These are phyloP conservation scores for Nematodospora valgi DNA, from an alignment of 805 yeast genomes.

Conservation along the genomic window DNA sequence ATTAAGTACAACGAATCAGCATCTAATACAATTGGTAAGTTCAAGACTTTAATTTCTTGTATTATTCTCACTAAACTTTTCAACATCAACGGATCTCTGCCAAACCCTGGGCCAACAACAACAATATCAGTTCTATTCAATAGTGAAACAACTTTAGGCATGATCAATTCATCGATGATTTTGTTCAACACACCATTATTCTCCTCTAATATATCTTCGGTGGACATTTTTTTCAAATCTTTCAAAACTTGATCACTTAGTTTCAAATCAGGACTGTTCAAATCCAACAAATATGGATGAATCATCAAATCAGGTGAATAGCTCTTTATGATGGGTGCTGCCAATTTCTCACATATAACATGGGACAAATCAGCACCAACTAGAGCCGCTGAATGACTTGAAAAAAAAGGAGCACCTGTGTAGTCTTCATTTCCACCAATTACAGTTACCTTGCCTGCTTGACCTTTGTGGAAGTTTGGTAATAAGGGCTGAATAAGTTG, in stretches of 20 bases:
- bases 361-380: conserved; percentile 90
- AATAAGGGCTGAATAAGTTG: conserved; percentile 72
- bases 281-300: conserved; percentile 78
- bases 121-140: conserved; percentile 72
- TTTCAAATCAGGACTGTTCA: conserved; percentile 27
- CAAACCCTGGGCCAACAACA: conserved; percentile 92
- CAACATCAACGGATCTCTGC: conserved; percentile 72
- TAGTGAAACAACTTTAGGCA: conserved; percentile 54
- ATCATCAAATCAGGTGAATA: conserved; percentile 96
- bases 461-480: conserved; percentile 81
- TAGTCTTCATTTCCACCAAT: conserved; percentile 95
- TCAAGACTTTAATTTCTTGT: conserved; percentile 49
- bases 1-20: conserved; percentile 84
- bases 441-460: conserved; percentile 80
- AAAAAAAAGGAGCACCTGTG: conserved; percentile 94
- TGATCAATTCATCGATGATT: conserved; percentile 40
- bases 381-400: conserved; percentile 79
- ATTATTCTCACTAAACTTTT: conserved; percentile 56
- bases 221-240: conserved; percentile 11
- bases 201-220: conserved; percentile 20
- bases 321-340: conserved; percentile 76
- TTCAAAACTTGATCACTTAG: conserved; percentile 12
- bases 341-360: conserved; percentile 76
- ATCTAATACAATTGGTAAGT: conserved; percentile 76
- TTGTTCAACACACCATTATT: conserved; percentile 20